Conservation (phyloP, 345 rosid genomes). For the Rhodamnia rubescens region DNA sequence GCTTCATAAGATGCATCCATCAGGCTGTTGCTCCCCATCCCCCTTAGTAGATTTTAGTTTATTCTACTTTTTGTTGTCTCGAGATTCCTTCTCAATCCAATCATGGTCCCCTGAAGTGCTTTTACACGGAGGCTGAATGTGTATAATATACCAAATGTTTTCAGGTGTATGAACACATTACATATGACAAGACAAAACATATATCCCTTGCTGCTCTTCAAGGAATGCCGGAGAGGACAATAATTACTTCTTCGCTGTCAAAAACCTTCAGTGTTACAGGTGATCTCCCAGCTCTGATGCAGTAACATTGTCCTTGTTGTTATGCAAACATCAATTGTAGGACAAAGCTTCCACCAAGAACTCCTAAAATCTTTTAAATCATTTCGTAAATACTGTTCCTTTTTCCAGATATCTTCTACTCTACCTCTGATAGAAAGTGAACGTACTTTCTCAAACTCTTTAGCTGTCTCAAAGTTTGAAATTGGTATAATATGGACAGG, state of each 20-base stretch:
- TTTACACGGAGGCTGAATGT: background rate
- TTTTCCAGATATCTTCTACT: background rate
- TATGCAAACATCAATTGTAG: background rate
- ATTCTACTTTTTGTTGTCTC: background rate
- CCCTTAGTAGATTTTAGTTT: background rate
- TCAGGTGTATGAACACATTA: conserved; percentile 43
- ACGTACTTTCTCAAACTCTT: background rate
- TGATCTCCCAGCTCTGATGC: background rate
- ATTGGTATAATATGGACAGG: conserved; percentile 11
- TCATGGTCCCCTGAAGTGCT: background rate
- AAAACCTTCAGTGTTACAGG: conserved; percentile 60
- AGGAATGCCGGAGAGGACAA: conserved; percentile 54
- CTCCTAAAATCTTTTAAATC: background rate
- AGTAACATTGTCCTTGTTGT: background rate
- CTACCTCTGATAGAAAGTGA: background rate
- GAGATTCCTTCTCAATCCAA: background rate
- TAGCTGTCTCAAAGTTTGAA: background rate
- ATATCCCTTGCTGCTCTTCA: conserved; percentile 44
- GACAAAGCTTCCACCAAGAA: background rate
- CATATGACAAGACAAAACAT: conserved; percentile 34
- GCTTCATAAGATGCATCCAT: background rate
- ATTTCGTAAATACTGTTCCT: background rate
- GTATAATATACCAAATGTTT: background rate
- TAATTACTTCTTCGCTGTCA: conserved; percentile 51
- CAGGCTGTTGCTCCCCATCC: background rate